These are phyloP conservation scores for Xylaria scruposa DNA, from an alignment of 495 filamentous ascomycete species.

Conservation along the genomic window DNA sequence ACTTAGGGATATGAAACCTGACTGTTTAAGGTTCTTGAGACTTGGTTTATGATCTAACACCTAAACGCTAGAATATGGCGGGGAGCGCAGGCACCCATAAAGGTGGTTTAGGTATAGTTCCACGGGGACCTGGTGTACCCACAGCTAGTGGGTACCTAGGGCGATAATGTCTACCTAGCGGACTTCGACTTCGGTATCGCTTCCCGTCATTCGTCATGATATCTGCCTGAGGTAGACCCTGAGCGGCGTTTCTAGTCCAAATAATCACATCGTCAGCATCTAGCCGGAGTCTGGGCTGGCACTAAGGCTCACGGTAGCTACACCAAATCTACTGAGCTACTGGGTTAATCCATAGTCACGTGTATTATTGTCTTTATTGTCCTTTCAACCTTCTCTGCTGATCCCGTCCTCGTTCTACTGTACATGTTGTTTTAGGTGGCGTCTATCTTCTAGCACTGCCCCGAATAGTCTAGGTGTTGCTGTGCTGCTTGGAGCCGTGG, in stretches of 20 bases:
- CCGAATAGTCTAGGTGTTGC: background rate
- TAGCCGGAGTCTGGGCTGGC: background rate
- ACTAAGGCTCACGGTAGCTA: background rate
- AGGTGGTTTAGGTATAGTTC: too few relatives aligned
- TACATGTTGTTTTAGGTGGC: background rate
- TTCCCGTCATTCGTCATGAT: conserved; percentile 1
- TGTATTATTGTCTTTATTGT: conserved; percentile 7
- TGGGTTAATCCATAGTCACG: background rate
- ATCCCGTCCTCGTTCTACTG: background rate
- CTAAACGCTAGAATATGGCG: too few relatives aligned
- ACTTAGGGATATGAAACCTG: background rate
- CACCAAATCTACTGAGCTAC: background rate
- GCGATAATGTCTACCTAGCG: background rate
- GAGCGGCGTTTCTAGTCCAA: background rate
- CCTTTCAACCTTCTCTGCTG: background rate
- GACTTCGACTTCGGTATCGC: background rate
- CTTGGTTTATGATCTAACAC: background rate
- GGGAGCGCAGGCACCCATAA: background rate
- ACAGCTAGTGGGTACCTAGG: background rate
- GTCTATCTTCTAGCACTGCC: background rate
- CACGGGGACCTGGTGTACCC: background rate
- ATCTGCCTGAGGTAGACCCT: background rate
- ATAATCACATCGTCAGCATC: background rate
- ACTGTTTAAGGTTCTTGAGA: background rate
- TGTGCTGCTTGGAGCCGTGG: background rate